phyloP scores from a whole-genome alignment of 371 early-diverging fungal species.

The Zopfochytrium polystomum region DNA sequence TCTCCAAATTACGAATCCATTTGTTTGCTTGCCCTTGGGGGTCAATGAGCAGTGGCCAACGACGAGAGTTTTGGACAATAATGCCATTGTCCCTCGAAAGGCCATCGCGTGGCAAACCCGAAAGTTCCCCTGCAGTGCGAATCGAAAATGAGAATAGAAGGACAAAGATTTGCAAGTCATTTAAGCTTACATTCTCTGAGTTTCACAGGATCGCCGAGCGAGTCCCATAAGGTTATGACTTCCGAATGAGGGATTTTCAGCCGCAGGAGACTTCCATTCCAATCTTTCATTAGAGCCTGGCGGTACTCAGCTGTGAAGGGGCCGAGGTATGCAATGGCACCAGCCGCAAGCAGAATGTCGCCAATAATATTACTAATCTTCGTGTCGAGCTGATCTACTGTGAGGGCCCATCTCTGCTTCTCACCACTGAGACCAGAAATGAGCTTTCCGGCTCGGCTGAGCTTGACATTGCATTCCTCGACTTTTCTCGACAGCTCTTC shows the following conservation, averaged over 20 bases:
- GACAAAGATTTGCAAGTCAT: constrained; percentile 1
- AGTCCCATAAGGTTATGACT: constrained; percentile 49
- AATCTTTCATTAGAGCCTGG: constrained; percentile 41
- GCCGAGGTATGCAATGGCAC: constrained; percentile 56
- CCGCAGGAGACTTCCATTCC: constrained; percentile 44
- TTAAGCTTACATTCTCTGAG: constrained; percentile 40
- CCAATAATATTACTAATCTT: constrained; percentile 54
- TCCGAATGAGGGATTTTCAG: constrained; percentile 56
- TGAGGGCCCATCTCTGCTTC: constrained; percentile 53
- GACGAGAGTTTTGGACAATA: constrained; percentile 52
- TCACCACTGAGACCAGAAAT: constrained; percentile 57
- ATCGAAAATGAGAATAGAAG: neutral
- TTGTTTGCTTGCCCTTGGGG: constrained; percentile 64
- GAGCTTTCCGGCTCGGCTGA: constrained; percentile 56
- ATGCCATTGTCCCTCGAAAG: constrained; percentile 57
- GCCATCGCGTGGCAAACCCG: constrained; percentile 53
- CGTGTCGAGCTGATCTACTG: constrained; percentile 52
- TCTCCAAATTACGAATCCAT: constrained; percentile 62
- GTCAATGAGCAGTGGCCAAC: constrained; percentile 62
- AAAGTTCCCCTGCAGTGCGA: constrained; percentile 46
- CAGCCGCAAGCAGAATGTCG: constrained; percentile 50
- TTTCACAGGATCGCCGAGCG: constrained; percentile 54
- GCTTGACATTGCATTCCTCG: constrained; percentile 59
- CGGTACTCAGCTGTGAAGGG: constrained; percentile 58
- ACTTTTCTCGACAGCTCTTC: constrained; percentile 60